Conservation (phyloP, 108 stramenopile species). For the Pseudonitzschia multistriata region DNA sequence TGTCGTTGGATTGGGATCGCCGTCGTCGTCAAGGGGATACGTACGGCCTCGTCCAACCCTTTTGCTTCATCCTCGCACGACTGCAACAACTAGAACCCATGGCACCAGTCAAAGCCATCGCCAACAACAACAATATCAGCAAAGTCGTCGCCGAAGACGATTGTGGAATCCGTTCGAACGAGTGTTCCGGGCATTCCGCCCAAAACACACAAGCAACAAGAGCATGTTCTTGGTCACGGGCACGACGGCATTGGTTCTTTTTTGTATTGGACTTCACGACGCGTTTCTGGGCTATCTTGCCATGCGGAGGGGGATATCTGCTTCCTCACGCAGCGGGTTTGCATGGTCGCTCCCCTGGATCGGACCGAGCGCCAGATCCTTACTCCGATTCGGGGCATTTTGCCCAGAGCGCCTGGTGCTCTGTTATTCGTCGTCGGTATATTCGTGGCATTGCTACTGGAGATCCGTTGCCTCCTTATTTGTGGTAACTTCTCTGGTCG, state of each 20-base stretch:
- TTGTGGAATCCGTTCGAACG: too few relatives aligned
- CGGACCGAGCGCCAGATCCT: conserved; percentile 19
- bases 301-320: conserved; percentile 13
- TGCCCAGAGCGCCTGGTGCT: conserved; percentile 22
- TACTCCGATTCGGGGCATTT: conserved; percentile 41
- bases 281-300: conserved; percentile 31
- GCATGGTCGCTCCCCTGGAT: conserved; percentile 36
- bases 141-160: too few relatives aligned
- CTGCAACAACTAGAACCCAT: too few relatives aligned
- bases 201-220: background rate
- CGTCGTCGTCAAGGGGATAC: too few relatives aligned
- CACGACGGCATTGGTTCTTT: conserved; percentile 18
- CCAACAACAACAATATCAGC: too few relatives aligned
- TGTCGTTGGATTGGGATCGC: too few relatives aligned
- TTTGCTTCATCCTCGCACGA: too few relatives aligned
- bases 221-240: conserved; percentile 4
- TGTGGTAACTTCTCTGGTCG: conserved; percentile 22
- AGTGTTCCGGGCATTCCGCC: too few relatives aligned
- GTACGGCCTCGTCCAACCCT: too few relatives aligned
- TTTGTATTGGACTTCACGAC: conserved; percentile 31
- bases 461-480: conserved; percentile 10
- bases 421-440: background rate
- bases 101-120: too few relatives aligned
- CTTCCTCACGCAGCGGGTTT: conserved; percentile 8
- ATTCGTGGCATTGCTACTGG: background rate